Conservation (phyloP, 148 eudicot species). For the Camellia sinensis region DNA sequence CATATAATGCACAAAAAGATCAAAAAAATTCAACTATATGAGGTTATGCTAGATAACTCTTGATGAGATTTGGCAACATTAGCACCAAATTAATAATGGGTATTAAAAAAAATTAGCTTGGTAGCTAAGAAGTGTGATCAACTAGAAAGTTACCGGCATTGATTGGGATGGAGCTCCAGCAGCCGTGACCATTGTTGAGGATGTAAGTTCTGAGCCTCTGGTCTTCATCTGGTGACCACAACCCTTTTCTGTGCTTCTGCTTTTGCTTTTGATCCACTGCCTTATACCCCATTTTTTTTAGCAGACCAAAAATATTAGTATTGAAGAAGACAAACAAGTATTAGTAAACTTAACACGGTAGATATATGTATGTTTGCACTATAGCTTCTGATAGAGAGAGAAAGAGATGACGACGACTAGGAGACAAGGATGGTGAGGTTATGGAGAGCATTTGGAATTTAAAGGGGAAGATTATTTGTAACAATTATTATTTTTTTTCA, state of each 20-base stretch:
- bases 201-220: constrained; percentile 57
- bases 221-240: constrained; percentile 96
- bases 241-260: constrained; percentile 66
- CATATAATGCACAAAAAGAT: neutral
- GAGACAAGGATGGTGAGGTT: neutral
- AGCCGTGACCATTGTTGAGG: constrained; percentile 67
- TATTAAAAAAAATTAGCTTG: no score
- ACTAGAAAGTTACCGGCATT: constrained; percentile 56
- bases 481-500: neutral
- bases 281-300: constrained; percentile 42
- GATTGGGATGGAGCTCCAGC: constrained; percentile 78
- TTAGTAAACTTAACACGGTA: no score
- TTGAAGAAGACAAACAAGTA: no score
- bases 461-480: constrained; percentile 19
- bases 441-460: constrained; percentile 20
- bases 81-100: no score
- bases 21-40: constrained; percentile 22
- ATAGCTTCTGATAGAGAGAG: neutral
- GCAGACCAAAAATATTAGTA: neutral
- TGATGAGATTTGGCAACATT: neutral
- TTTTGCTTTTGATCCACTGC: constrained; percentile 27
- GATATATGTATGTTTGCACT: no score
- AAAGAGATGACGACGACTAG: neutral
- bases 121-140: neutral
- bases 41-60: neutral